phyloP scores from a whole-genome alignment of 2,329 filamentous ascomycete genomes.

The Pseudogymnoascus sp. region DNA sequence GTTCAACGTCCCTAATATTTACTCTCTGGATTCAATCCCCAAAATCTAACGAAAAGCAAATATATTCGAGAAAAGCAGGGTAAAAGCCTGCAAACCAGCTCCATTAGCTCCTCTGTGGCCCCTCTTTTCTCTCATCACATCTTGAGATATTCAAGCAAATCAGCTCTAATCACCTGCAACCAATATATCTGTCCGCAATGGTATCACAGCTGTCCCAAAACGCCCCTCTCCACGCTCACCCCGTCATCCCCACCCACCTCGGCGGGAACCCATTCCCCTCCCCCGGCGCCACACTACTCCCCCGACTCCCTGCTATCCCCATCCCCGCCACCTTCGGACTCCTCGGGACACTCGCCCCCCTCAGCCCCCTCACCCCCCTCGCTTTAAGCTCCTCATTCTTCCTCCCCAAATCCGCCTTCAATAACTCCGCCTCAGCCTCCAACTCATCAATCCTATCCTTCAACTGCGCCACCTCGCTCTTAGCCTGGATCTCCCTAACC shows the following conservation, averaged over 20 bases:
- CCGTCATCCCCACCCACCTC: slow-evolving; percentile 3
- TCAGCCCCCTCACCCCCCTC: slow-evolving; percentile 32
- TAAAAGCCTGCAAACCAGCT: background rate
- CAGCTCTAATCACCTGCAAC: background rate
- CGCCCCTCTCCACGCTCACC: background rate
- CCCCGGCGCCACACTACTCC: slow-evolving; percentile 7
- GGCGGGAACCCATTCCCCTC: slow-evolving; percentile 2
- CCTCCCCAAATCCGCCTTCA: slow-evolving; percentile 31
- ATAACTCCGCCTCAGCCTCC: slow-evolving; percentile 16
- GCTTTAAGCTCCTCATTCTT: slow-evolving; percentile 28
- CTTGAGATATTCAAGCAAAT: background rate
- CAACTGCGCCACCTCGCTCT: slow-evolving; percentile 15
- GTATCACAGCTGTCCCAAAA: slow-evolving; percentile 6
- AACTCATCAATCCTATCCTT: slow-evolving; percentile 28
- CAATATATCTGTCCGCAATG: background rate
- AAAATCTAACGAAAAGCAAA: background rate
- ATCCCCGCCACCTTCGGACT: slow-evolving; percentile 23
- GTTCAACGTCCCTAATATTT: background rate
- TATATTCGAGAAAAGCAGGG: background rate
- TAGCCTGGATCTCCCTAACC: slow-evolving; percentile 23
- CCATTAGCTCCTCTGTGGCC: background rate
- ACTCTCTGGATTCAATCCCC: background rate
- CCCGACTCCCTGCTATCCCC: slow-evolving; percentile 21
- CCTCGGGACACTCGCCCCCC: slow-evolving; percentile 23
- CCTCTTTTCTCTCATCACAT: background rate